Base-by-base conservation (phyloP, 345 rosid genomes). In the Dimocarpus longan region DNA sequence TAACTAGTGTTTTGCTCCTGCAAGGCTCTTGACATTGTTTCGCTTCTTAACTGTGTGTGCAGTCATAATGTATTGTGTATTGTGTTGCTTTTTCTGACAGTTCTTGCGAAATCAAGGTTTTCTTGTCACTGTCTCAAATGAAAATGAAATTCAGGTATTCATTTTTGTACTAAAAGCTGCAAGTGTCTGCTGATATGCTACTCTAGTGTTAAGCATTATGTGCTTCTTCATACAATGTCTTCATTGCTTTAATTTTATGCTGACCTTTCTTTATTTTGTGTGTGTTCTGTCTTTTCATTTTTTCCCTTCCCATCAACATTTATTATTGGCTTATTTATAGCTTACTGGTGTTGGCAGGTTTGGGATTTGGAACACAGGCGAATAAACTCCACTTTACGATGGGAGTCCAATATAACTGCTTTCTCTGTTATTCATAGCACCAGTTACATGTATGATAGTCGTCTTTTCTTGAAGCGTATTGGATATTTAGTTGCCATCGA, bases 321-420 rank as follows among this genome's bases (percentile, higher is more conserved):
- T 39, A 67, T 46, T 12, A 71, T 74, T 76, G 83, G 70, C 28
- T 77, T 28, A 73, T 75, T 75, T 76, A 78, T 80, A 75, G 73
- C 68, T 64, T 75, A 37, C 44, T 78, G 77, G 56, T 79, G 57
- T 80, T 85, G 74, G 67, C 88, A 95, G 98, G 97, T 95, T 40
- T 95, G 97, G 98, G 88, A 93, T 85, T 84, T 93, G 84, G 92
- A 90, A 81, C 80, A 81, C 72, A 87, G 98, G 81, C 73, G 78
- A 67, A 78, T 87, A 37, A 85, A 85, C 40, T 90, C 88, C 72
- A 84, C 75, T 68, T 78, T 95, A 71, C 84, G 63, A 62, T 93
- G 97, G 98, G 95, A 92, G 75, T 89, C 93, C 74, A 93, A 88
- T 80, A 91, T 95, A 76, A 92, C 98, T 64, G 93, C 95, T 62